Percentiles rank a stretch among this genome's conserved stretches.
Evolutionary conservation across 192 early-diverging fungal species (phyloP).

Genomic region (Mortierella alpina): DNA sequence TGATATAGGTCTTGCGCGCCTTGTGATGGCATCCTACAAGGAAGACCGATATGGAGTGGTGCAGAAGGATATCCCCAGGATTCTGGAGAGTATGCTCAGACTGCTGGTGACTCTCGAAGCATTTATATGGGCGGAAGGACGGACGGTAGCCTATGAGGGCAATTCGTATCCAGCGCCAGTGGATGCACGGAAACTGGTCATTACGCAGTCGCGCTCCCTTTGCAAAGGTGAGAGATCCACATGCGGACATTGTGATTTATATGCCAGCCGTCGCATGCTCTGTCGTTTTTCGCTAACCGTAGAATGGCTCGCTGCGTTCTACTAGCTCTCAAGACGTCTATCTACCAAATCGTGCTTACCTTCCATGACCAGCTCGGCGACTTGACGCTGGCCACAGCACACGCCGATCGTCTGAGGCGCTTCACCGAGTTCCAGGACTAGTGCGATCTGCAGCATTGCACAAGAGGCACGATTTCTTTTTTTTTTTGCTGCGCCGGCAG

Average conservation of each 20-base stretch:
- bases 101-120: slow-evolving; percentile 47
- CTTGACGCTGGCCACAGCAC: slow-evolving; percentile 13
- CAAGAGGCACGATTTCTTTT: too few species aligned
- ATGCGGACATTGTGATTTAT: background rate
- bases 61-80: slow-evolving; percentile 49
- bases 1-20: slow-evolving; percentile 26
- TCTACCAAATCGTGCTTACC: slow-evolving; percentile 41
- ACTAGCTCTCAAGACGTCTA: slow-evolving; percentile 43
- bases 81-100: slow-evolving; percentile 48
- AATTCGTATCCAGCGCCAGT: slow-evolving; percentile 23
- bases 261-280: background rate
- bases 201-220: slow-evolving; percentile 10
- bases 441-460: too few species aligned
- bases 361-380: slow-evolving; percentile 33
- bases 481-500: too few species aligned
- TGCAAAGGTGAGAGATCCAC: slow-evolving; percentile 11
- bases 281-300: background rate
- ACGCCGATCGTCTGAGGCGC: slow-evolving; percentile 28
- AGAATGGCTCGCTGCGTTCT: background rate
- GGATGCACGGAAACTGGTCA: slow-evolving; percentile 29
- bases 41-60: slow-evolving; percentile 54
- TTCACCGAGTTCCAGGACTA: slow-evolving; percentile 42
- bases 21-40: slow-evolving; percentile 34
- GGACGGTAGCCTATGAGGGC: slow-evolving; percentile 7
- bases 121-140: slow-evolving; percentile 20